Conservation (phyloP, 148 eudicot genomes). For the Selenicereus undatus region DNA sequence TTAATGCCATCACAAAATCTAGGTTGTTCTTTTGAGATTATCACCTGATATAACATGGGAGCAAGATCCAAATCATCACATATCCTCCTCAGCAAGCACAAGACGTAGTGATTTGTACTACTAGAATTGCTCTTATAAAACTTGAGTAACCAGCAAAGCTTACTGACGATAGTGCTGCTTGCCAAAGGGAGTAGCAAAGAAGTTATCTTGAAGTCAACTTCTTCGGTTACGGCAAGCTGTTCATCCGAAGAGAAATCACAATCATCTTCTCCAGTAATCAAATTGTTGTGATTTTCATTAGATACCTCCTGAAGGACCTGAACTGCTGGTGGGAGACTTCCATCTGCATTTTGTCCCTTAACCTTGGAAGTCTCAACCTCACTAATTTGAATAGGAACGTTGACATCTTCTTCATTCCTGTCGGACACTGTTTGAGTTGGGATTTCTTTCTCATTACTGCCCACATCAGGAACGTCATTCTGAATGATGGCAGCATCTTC, state of each 20-base stretch:
- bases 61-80: constrained; percentile 93
- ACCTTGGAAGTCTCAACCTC: constrained; percentile 26
- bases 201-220: constrained; percentile 80
- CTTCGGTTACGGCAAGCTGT: constrained; percentile 47
- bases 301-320: constrained; percentile 33
- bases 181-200: constrained; percentile 75
- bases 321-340: constrained; percentile 29
- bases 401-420: constrained; percentile 29
- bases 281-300: constrained; percentile 33
- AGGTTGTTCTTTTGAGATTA: not conserved
- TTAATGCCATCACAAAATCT: not conserved
- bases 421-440: constrained; percentile 26
- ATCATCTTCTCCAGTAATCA: constrained; percentile 37
- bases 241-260: constrained; percentile 72
- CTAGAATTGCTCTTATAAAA: constrained; percentile 73
- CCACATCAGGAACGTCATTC: constrained; percentile 27
- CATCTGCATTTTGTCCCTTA: constrained; percentile 28
- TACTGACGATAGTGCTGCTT: constrained; percentile 47
- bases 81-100: constrained; percentile 66
- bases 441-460: constrained; percentile 27
- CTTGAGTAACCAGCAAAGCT: constrained; percentile 89
- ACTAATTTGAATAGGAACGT: constrained; percentile 23
- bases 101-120: constrained; percentile 76
- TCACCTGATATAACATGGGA: constrained; percentile 98
- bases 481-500: constrained; percentile 35